Conservation (phyloP, 2,329 filamentous ascomycete genomes). For the Lecanicillium sp. region DNA sequence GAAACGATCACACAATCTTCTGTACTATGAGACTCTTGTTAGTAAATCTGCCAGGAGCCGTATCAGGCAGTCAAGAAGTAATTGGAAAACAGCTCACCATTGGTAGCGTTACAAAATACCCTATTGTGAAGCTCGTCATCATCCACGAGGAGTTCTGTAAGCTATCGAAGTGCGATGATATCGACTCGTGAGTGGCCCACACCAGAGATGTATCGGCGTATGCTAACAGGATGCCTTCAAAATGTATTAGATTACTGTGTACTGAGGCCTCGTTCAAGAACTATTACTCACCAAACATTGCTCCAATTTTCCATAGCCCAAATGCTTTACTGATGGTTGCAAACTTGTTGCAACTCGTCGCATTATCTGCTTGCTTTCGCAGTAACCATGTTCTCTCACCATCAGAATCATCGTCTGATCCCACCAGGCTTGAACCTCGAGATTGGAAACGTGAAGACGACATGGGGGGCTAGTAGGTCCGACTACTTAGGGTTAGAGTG, state of each 20-base stretch:
- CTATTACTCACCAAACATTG: not conserved
- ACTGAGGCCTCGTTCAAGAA: not conserved
- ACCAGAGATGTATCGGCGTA: not conserved
- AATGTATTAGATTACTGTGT: not conserved
- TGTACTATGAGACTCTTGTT: constrained; percentile 1
- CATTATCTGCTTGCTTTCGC: not conserved
- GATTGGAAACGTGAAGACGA: not conserved
- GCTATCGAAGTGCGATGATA: not conserved
- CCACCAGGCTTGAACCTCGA: not conserved
- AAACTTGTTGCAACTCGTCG: not conserved
- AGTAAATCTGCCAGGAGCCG: not conserved
- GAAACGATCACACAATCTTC: not conserved
- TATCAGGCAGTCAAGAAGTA: no score
- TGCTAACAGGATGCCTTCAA: not conserved
- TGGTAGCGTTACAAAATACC: not conserved
- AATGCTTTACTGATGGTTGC: not conserved
- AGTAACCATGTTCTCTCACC: not conserved
- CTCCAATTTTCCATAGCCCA: not conserved
- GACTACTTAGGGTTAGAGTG: not conserved
- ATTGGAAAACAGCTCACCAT: not conserved
- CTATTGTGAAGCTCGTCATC: not conserved
- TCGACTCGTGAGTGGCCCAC: not conserved
- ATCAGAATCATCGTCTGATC: not conserved
- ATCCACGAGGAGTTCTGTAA: not conserved
- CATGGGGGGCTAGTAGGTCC: not conserved